Evolutionary conservation across 371 early-diverging fungal genomes (phyloP).

Genomic region (Mucor saturninus): DNA sequence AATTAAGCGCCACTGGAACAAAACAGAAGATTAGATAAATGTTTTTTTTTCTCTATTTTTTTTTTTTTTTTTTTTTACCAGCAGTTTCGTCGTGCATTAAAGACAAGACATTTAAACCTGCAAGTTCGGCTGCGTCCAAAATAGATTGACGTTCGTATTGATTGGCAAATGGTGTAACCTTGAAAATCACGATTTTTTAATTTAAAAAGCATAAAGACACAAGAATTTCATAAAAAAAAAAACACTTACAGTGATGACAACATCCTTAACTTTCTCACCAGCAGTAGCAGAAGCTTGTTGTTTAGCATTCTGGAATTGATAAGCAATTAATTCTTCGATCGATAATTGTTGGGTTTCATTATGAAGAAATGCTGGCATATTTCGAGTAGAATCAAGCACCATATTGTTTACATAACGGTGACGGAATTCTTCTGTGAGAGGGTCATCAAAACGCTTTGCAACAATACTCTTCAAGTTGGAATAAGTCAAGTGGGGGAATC

Average conservation of each 20-base stretch:
- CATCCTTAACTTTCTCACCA: slow-evolving; percentile 79
- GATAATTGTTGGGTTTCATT: slow-evolving; percentile 59
- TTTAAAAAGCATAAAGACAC: background rate
- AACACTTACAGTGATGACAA: slow-evolving; percentile 84
- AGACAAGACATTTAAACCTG: slow-evolving; percentile 81
- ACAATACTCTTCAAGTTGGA: slow-evolving; percentile 82
- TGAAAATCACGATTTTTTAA: background rate
- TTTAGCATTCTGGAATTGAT: slow-evolving; percentile 90
- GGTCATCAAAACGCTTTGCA: slow-evolving; percentile 77
- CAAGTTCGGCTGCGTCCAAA: slow-evolving; percentile 92
- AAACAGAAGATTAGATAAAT: background rate
- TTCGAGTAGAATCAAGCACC: slow-evolving; percentile 67
- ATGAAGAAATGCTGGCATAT: slow-evolving; percentile 67
- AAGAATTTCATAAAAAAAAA: background rate
- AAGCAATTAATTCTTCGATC: slow-evolving; percentile 92
- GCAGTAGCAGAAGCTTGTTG: slow-evolving; percentile 82
- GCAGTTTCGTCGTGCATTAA: slow-evolving; percentile 95
- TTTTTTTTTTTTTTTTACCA: slow-evolving; percentile 43
- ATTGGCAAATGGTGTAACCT: slow-evolving; percentile 90
- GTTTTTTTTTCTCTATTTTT: slow-evolving; percentile 1
- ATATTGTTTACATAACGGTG: slow-evolving; percentile 74
- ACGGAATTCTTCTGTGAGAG: slow-evolving; percentile 70
- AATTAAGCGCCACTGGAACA: slow-evolving; percentile 85
- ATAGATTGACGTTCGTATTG: slow-evolving; percentile 93
- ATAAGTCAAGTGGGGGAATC: slow-evolving; percentile 86